Evolutionary conservation across 768 basidiomycete genomes (phyloP).

Genomic region (Heimioporus sp.): DNA sequence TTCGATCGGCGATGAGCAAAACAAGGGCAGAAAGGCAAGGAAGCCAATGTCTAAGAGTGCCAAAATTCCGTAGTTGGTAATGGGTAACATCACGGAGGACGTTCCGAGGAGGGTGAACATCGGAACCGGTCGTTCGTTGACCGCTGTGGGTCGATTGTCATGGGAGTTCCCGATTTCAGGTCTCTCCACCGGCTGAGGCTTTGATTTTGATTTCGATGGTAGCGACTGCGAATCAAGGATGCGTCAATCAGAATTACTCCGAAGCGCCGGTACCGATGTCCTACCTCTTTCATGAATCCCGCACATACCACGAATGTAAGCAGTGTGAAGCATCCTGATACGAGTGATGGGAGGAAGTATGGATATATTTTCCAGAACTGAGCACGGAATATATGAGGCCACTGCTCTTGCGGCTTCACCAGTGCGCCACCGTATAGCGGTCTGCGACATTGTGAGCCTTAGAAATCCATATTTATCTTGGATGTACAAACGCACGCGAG

Average conservation of each 20-base stretch:
- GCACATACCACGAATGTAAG: conserved; percentile 15
- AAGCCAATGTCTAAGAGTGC: conserved; percentile 42
- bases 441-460: conserved; percentile 26
- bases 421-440: conserved; percentile 60
- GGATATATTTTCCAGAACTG: conserved; percentile 36
- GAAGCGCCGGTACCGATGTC: not conserved
- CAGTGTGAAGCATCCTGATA: conserved; percentile 16
- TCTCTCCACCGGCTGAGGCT: not conserved
- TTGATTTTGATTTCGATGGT: conserved; percentile 12
- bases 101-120: conserved; percentile 34
- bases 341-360: conserved; percentile 36
- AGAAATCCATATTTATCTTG: not conserved
- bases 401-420: conserved; percentile 52
- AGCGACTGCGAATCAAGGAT: conserved; percentile 18
- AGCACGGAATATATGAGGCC: conserved; percentile 45
- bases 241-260: not conserved
- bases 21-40: conserved; percentile 42
- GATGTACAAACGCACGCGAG: conserved; percentile 4
- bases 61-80: conserved; percentile 41
- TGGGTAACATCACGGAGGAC: conserved; percentile 37
- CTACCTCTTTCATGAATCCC: conserved; percentile 32
- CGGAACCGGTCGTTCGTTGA: conserved; percentile 12
- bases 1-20: conserved; percentile 41
- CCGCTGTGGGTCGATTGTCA: not conserved
- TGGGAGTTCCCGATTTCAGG: not conserved